Conservation (phyloP, 2,329 filamentous ascomycete genomes). For the Trichoderma sp. region DNA sequence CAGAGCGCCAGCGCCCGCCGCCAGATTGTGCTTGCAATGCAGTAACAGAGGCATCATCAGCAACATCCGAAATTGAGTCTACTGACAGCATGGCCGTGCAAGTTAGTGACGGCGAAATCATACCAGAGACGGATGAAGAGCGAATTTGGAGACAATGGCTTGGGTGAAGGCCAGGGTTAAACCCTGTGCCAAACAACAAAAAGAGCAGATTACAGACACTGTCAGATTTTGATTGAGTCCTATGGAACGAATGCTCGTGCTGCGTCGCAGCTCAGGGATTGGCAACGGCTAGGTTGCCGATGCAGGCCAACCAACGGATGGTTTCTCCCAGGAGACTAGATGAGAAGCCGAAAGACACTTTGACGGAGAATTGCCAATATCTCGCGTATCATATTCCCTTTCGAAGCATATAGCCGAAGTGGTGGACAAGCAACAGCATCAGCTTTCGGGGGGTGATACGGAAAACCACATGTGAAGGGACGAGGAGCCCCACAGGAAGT, state of each 20-base stretch:
- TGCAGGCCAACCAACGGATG: neutral
- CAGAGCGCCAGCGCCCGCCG: neutral
- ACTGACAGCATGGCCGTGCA: neutral
- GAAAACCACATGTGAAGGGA: neutral
- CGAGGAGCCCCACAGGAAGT: conserved; percentile 1
- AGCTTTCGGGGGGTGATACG: neutral
- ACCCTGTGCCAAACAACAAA: neutral
- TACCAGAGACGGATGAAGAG: neutral
- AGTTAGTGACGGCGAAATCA: neutral
- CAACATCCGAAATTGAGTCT: neutral
- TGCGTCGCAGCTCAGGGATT: neutral
- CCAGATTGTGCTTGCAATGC: neutral
- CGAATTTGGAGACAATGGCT: conserved; percentile 2
- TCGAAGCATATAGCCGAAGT: conserved; percentile 16
- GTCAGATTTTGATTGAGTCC: neutral
- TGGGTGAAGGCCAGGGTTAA: neutral
- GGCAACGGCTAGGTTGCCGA: neutral
- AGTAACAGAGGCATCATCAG: neutral
- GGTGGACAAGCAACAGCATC: neutral
- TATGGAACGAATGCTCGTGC: neutral
- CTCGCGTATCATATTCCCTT: conserved; percentile 2
- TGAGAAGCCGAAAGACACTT: neutral
- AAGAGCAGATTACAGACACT: neutral
- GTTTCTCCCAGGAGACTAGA: neutral
- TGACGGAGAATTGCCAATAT: neutral